Evolutionary conservation across 306 rosid genomes (phyloP).

Genomic region (Vigna mungo): DNA sequence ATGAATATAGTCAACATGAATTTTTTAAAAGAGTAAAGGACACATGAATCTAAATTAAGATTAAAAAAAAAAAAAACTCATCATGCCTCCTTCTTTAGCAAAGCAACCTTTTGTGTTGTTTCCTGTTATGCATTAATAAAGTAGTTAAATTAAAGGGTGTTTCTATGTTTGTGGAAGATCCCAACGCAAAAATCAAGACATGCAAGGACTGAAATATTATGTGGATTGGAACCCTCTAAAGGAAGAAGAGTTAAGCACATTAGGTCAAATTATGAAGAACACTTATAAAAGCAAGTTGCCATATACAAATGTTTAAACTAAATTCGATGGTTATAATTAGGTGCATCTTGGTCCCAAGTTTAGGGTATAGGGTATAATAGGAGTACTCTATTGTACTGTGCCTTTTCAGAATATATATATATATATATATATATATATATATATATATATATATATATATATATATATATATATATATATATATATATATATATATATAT

Average conservation of each 20-base stretch:
- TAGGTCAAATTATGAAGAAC: slow-evolving; percentile 5
- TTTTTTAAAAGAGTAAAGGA: too few relatives aligned
- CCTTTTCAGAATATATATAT: neutral
- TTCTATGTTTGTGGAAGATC: slow-evolving; percentile 26
- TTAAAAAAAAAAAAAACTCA: neutral
- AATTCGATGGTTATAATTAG: neutral
- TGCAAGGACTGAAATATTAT: slow-evolving; percentile 7
- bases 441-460: neutral
- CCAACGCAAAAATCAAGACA: slow-evolving; percentile 19
- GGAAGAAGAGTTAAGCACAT: neutral
- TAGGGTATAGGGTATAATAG: slow-evolving; percentile 21
- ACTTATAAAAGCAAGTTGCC: slow-evolving; percentile 13
- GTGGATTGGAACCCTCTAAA: slow-evolving; percentile 11
- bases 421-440: neutral
- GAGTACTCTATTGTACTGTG: slow-evolving; percentile 23
- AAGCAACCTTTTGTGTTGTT: slow-evolving; percentile 42
- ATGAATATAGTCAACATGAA: too few relatives aligned
- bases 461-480: neutral
- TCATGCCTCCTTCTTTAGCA: slow-evolving; percentile 17
- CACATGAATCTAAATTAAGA: too few relatives aligned
- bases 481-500: neutral
- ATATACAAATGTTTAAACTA: slow-evolving; percentile 19
- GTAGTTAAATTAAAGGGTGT: neutral
- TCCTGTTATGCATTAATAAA: slow-evolving; percentile 34
- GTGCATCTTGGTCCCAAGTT: slow-evolving; percentile 9